Base-by-base conservation (phyloP, 352 stramenopile species). In the Achlya hypogyna region DNA sequence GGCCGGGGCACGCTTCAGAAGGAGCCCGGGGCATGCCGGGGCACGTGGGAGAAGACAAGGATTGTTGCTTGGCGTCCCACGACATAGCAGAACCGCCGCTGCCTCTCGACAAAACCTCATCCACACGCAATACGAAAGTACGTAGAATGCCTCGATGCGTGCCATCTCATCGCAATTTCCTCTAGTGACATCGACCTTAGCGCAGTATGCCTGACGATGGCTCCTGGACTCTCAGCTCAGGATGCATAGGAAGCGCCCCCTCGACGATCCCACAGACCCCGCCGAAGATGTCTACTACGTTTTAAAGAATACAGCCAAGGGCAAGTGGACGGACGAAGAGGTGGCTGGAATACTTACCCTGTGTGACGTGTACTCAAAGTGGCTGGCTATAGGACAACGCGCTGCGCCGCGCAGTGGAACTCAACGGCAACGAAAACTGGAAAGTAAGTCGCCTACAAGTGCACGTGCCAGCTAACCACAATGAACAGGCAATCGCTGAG, bases 401-500 rank as follows among this genome's bases (percentile, higher is more conserved):
- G n/a, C 27, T 45, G 53, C 53, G 53, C 38, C 32, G 27, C 23
- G 27, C 53, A 4, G 53, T 62, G 16, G 53, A 51, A 14, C 27
- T 62, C 23, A 60, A 60, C 18, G 52, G 52, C 29, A 40, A 40
- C 23, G 22, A 40, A 40, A 40, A 53, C 32, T 65, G 32, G 35
- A 47, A 63, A 12, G 27, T 49, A 20, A 5, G 25, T n/a, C n/a
- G n/a, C 20, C 8, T 22, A 23, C 27, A 5, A 53, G 27, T 8
- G 27, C 5, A 9, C 5, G 27, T 53, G 45, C n/a, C n/a, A n/a
- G n/a, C n/a, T n/a, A n/a, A n/a, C n/a, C n/a, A n/a, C n/a, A 28
- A 27, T 59, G n/a, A 45, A 38, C 23, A 71, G 49, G 49, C 63
- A 9, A 75, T 77, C 28, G 73, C 73, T n/a, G 42, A 62, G 5